Base-by-base conservation (phyloP, 2,329 filamentous ascomycete species). In the Fusarium sp. region DNA sequence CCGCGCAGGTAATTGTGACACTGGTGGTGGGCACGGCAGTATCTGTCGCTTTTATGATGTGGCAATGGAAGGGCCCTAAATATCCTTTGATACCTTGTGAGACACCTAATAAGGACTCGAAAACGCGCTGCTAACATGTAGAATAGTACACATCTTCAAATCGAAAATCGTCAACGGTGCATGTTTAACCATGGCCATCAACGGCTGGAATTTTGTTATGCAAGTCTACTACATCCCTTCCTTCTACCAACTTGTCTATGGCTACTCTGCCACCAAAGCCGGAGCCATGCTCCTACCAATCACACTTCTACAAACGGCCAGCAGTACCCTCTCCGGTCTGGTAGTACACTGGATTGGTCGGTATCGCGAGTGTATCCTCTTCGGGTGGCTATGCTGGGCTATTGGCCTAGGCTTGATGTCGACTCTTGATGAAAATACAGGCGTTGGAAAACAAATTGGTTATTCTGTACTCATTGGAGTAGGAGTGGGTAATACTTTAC, bases 191-290 rank as follows among this genome's bases (percentile, higher is more conserved):
- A 86, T 86, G 83, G 83, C 84, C 34, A 82, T 87, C 70, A 86
- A 87, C 49, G 85, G 85, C 5, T 87, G 85, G 85, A 86, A 86
- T 65, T 86, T 86, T 55, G 77, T 87, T 23, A 81, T 85, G n/a
- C 85, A 87, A 62, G 76, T 85, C 9, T 85, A 84, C 64, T 84
- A 81, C 56, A 78, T 83, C 6, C 80, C 80, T 0, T 77, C 78
- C 1, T 83, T 83, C 62, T 83, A 83, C 62, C 82, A 83, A 51
- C 78, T 83, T 12, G 78, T 77, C 2, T 83, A 81, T 53, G 77
- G 75, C 20, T 83, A 82, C 65, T 80, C 77, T 0, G 78, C 79
- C 2, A 81, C 81, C 5, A 78, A 77, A 44, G 75, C 81, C 0
- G 80, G 78, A 23, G 79, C 79, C 0, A 78, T 83, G 68, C 69